Conservation (phyloP, 2,329 filamentous ascomycete genomes). For the Myriangium duriaei region DNA sequence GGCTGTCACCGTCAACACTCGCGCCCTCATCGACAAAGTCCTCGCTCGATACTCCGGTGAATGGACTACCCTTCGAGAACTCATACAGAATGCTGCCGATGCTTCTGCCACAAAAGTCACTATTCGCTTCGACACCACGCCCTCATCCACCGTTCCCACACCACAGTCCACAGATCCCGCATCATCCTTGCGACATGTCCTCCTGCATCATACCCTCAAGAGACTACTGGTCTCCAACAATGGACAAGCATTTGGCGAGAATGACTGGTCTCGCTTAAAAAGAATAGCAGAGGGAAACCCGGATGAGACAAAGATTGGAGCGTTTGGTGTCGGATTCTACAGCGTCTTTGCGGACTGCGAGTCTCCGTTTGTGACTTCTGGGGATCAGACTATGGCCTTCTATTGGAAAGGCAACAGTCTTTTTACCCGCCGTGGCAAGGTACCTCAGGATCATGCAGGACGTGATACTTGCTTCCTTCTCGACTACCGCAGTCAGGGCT, state of each 20-base stretch:
- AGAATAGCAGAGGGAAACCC: constrained; percentile 98
- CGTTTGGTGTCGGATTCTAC: constrained; percentile 97
- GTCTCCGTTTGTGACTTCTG: constrained; percentile 91
- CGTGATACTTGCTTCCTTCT: constrained; percentile 74
- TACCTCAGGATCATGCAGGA: constrained; percentile 54
- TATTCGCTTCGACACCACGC: constrained; percentile 83
- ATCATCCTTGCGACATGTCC: constrained; percentile 65
- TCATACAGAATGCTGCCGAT: constrained; percentile 97
- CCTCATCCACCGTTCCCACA: constrained; percentile 63
- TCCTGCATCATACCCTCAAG: constrained; percentile 74
- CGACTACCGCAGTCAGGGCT: constrained; percentile 81
- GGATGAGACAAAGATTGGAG: constrained; percentile 97
- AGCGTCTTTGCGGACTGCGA: constrained; percentile 97
- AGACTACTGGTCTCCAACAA: constrained; percentile 89
- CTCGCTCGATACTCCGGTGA: constrained; percentile 92
- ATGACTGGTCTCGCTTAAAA: constrained; percentile 88
- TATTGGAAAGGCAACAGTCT: constrained; percentile 99
- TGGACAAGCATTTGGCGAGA: constrained; percentile 73
- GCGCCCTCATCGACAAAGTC: constrained; percentile 95
- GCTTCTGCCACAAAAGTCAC: constrained; percentile 80
- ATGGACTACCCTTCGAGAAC: constrained; percentile 76
- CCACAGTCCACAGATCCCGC: constrained; percentile 54
- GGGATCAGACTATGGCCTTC: constrained; percentile 88
- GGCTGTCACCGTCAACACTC: constrained; percentile 93
- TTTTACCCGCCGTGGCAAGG: constrained; percentile 73